Evolutionary conservation across 2,329 filamentous ascomycete genomes (phyloP).

Genomic region (Magnaporthiopsis incrustans): DNA sequence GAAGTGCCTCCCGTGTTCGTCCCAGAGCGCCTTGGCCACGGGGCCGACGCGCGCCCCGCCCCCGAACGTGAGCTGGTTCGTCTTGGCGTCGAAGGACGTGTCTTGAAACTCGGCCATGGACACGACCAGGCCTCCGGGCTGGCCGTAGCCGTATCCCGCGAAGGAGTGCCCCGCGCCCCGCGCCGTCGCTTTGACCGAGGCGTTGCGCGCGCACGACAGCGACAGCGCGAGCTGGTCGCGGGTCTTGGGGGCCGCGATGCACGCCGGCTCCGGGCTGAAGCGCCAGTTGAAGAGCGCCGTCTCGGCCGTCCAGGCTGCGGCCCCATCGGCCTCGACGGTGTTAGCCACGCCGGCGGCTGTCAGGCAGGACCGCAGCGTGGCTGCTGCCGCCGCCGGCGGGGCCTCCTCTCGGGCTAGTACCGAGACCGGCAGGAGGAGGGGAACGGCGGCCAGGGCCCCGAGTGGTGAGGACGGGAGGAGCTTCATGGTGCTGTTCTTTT

Average conservation of each 20-base stretch:
- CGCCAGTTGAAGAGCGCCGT: not conserved
- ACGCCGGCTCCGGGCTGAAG: not conserved
- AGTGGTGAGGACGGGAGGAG: too few species aligned
- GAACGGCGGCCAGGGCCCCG: not conserved
- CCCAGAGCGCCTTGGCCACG: not conserved
- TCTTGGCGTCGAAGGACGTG: not conserved
- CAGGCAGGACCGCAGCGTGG: not conserved
- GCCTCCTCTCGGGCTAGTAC: not conserved
- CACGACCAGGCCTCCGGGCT: not conserved
- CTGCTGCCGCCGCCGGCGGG: too few species aligned
- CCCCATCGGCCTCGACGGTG: not conserved
- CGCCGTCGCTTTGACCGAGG: not conserved
- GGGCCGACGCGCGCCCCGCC: not conserved
- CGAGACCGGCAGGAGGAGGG: not conserved
- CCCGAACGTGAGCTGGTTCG: not conserved
- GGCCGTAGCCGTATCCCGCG: not conserved
- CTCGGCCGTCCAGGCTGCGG: not conserved
- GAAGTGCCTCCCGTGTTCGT: not conserved
- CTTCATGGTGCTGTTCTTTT: not conserved
- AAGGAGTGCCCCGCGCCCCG: conserved; percentile 1
- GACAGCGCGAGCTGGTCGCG: not conserved
- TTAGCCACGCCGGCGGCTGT: not conserved
- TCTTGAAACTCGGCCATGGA: not conserved
- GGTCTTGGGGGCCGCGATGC: not conserved
- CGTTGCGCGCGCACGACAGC: not conserved